Base-by-base conservation (phyloP, 306 rosid genomes). In the Lablab purpureus region DNA sequence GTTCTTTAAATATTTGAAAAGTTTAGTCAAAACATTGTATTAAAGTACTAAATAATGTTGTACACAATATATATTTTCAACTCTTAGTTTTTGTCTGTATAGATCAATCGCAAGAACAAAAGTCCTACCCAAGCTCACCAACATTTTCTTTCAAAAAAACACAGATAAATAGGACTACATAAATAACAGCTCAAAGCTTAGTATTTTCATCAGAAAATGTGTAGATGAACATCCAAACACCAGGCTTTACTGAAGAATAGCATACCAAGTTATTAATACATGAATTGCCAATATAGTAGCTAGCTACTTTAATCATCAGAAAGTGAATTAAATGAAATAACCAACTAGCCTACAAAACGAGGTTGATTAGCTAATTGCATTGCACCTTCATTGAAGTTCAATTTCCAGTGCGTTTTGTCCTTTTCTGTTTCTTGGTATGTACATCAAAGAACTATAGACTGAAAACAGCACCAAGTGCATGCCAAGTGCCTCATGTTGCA, bases 401-500 rank as follows among this genome's bases (percentile, higher is more conserved):
- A 68, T 73, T 74, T 80, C 82, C 28, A 43, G 72, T 78, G 81
- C 80, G 71, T 70, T 75, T 74, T 50, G 50, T 45, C n/a, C n/a
- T 71, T 69, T 73, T 18, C 49, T 34, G 80, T 80, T 84, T 58
- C 68, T 67, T 55, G 74, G 64, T 90, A 84, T 89, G 82, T 87
- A 89, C 91, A 89, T 4, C 19, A 75, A 36, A 41, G 17, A 84
- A 70, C 80, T 82, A 55, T 79, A 62, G 66, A 60, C 72, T 47
- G 67, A 84, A 74, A 64, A 37, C 41, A 75, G 82, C 80, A 71
- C 74, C 68, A 46, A 74, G 73, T 68, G 70, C 47, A 43, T 41
- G 83, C 37, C 56, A 30, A 74, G 59, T 69, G 84, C 83, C 64
- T 79, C 83, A 66, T 80, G 74, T 84, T 81, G 86, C 85, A 78